These are phyloP conservation scores for Purpureocillium takamizusanense DNA, from an alignment of 2,329 filamentous ascomycete species.

Conservation along the genomic window DNA sequence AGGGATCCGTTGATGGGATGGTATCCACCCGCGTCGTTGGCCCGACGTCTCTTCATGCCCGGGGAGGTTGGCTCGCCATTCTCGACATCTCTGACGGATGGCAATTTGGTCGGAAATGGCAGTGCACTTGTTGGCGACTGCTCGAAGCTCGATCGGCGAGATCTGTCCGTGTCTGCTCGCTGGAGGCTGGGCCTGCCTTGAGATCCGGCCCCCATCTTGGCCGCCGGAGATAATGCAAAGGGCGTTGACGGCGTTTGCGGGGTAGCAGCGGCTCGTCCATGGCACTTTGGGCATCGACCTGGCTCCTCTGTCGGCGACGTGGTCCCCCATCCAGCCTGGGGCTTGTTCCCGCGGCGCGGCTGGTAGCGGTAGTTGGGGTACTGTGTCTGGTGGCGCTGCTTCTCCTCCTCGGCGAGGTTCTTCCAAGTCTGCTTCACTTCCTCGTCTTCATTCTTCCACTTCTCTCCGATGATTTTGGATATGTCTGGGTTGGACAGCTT, in stretches of 20 bases:
- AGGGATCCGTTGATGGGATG: slow-evolving; percentile 13
- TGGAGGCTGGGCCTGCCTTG: slow-evolving; percentile 11
- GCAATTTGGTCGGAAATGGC: slow-evolving; percentile 12
- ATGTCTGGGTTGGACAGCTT: slow-evolving; percentile 91
- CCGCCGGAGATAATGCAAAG: slow-evolving; percentile 25
- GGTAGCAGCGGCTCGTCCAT: slow-evolving; percentile 56
- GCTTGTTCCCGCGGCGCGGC: slow-evolving; percentile 54
- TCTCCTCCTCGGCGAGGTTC: slow-evolving; percentile 83
- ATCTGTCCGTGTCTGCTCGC: slow-evolving; percentile 13
- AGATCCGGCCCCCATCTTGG: slow-evolving; percentile 12
- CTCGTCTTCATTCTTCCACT: slow-evolving; percentile 73
- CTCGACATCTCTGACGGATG: slow-evolving; percentile 18
- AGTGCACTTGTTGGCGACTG: slow-evolving; percentile 13
- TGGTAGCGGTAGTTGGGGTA: slow-evolving; percentile 95
- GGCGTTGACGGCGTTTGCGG: slow-evolving; percentile 49
- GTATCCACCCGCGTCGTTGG: slow-evolving; percentile 33
- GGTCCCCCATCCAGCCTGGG: slow-evolving; percentile 19
- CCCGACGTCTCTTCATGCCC: slow-evolving; percentile 55
- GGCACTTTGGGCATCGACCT: slow-evolving; percentile 61
- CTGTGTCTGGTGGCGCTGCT: slow-evolving; percentile 75
- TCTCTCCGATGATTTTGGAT: slow-evolving; percentile 90
- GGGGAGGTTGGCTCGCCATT: slow-evolving; percentile 31
- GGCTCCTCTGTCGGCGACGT: slow-evolving; percentile 36
- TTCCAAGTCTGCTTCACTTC: slow-evolving; percentile 82
- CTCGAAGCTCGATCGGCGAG: slow-evolving; percentile 19